These are phyloP conservation scores for Cylindricascospora bacillispora DNA, from an alignment of 1,139 yeast genomes.

Conservation along the genomic window DNA sequence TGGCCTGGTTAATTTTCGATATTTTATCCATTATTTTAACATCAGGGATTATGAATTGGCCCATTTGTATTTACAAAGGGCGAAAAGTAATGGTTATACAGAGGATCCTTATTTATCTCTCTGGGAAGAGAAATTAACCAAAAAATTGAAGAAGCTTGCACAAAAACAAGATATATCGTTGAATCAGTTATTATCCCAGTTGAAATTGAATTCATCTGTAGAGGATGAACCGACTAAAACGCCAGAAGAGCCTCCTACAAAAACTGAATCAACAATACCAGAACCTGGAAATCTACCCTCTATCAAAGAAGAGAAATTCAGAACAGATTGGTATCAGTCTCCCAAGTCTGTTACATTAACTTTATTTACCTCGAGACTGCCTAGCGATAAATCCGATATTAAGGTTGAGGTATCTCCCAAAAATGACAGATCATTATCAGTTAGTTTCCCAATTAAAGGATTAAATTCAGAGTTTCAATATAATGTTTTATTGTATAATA, in stretches of 20 bases:
- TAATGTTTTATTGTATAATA: conserved; percentile 36
- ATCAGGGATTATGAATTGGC: conserved; percentile 39
- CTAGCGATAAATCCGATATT: conserved; percentile 24
- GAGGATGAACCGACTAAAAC: not conserved
- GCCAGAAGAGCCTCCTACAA: not conserved
- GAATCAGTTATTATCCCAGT: not conserved
- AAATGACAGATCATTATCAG: conserved; percentile 7
- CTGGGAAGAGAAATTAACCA: conserved; percentile 39
- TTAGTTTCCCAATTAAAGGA: conserved; percentile 15
- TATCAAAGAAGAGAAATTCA: conserved; percentile 26
- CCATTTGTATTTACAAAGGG: conserved; percentile 35
- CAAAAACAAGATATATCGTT: conserved; percentile 2
- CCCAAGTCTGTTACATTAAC: conserved; percentile 47
- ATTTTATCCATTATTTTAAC: conserved; percentile 39
- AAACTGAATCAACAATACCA: not conserved
- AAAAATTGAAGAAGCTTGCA: conserved; percentile 19
- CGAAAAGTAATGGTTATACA: conserved; percentile 33
- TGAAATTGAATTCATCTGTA: not conserved
- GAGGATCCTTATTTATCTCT: conserved; percentile 36
- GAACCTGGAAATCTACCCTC: conserved; percentile 2
- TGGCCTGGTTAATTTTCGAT: conserved; percentile 46
- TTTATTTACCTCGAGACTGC: conserved; percentile 56
- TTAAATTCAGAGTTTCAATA: conserved; percentile 29
- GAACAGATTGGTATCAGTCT: conserved; percentile 76
- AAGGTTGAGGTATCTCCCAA: conserved; percentile 21